Base-by-base conservation (phyloP, 441 rosid species). In the Melastoma candidum region DNA sequence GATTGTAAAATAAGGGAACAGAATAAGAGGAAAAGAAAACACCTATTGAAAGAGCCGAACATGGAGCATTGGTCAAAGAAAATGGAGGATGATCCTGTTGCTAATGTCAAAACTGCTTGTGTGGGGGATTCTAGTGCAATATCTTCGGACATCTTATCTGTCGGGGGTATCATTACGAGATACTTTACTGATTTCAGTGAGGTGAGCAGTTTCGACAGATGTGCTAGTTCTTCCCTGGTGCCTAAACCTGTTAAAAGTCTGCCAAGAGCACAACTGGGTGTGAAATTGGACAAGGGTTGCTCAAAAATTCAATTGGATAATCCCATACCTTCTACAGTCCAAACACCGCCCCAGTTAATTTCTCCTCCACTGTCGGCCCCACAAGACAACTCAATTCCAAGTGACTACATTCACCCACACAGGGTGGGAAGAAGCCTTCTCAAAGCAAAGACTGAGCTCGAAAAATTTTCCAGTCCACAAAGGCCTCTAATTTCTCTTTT, bases 401-500 rank as follows among this genome's bases (percentile, higher is more conserved):
- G 56, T 13, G 59, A 49, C 45, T 49, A 55, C n/a, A 43, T 43
- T n/a, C n/a, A 13, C 51, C 63, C 45, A 44, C 26, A 53, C 27
- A 51, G 53, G 22, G 71, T 81, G 50, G 83, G 95, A 49, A 77
- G 71, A 54, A 79, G 72, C 44, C 60, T 83, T 45, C 51, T 76
- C 7, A 62, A 44, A 47, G 89, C 87, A 14, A 71, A 79, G 47
- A 67, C 68, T 55, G 75, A 69, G 54, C 68, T 81, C 58, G 72
- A 67, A 54, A 41, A 54, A 63, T 64, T 74, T 8, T 64, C 64
- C 25, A 54, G 63, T 69, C 72, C 57, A 59, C 65, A 47, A 58
- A 61, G 49, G 24, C 59, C 77, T 10, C 11, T 44, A 53, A 51
- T 68, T 56, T 73, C 71, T 61, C 61, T 70, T 11, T 56, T 53